Percentiles rank a stretch among this genome's conserved stretches.
These are phyloP conservation scores for Houttuynia cordata DNA, from an alignment of 164 flowering plant genomes.

Conservation along the genomic window DNA sequence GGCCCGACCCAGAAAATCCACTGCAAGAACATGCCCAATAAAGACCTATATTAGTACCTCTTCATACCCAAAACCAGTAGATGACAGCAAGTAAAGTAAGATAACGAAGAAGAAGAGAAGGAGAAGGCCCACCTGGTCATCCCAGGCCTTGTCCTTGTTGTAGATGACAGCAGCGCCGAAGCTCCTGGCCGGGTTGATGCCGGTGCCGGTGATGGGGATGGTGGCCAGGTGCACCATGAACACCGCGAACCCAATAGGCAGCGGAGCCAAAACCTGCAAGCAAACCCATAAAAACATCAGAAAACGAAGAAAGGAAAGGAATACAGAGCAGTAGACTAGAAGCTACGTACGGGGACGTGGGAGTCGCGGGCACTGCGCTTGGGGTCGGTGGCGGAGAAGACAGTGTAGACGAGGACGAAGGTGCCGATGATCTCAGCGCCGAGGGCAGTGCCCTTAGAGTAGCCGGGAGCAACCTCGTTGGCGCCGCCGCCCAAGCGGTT, in stretches of 20 bases:
- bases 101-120: background rate
- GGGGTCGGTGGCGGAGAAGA: slow-evolving; percentile 41
- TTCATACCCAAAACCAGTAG: no score
- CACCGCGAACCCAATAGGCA: slow-evolving; percentile 24
- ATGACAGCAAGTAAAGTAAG: no score
- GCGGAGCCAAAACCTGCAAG: slow-evolving; percentile 27
- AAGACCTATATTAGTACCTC: background rate
- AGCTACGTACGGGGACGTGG: slow-evolving; percentile 26
- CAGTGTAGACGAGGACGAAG: slow-evolving; percentile 25
- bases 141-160: slow-evolving; percentile 24
- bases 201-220: slow-evolving; percentile 24
- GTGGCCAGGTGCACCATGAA: slow-evolving; percentile 24
- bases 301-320: background rate
- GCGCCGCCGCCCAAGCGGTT: slow-evolving; percentile 22
- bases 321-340: background rate
- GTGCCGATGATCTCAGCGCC: slow-evolving; percentile 39
- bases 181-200: slow-evolving; percentile 35
- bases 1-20: slow-evolving; percentile 93
- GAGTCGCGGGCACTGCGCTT: slow-evolving; percentile 37
- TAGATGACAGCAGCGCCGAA: slow-evolving; percentile 34
- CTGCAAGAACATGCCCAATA: slow-evolving; percentile 15
- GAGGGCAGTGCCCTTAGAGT: slow-evolving; percentile 26
- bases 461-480: slow-evolving; percentile 18
- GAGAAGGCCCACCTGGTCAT: slow-evolving; percentile 19
- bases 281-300: background rate